Conservation (phyloP, 495 filamentous ascomycete genomes). For the Glarea lozoyensis region DNA sequence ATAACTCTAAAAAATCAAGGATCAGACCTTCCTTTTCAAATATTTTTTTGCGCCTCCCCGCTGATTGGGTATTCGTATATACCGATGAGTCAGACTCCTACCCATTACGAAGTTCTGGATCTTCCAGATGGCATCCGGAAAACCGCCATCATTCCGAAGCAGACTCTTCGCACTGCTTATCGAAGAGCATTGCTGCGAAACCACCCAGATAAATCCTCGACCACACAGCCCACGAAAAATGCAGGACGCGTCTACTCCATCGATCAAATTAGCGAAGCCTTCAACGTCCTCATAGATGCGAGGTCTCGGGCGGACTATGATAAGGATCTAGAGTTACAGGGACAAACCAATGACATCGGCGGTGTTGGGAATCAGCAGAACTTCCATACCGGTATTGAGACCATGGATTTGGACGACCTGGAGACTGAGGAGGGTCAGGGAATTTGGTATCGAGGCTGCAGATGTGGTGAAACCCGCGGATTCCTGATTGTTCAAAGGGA, state of each 20-base stretch:
- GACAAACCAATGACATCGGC: background rate
- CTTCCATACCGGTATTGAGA: constrained; percentile 64
- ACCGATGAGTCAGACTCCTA: constrained; percentile 15
- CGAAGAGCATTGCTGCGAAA: constrained; percentile 65
- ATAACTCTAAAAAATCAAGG: no score
- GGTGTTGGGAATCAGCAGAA: constrained; percentile 13
- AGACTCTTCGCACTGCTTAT: constrained; percentile 62
- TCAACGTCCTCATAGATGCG: constrained; percentile 56
- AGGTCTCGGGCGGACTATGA: constrained; percentile 57
- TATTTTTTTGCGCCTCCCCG: no score
- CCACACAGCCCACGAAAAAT: constrained; percentile 5
- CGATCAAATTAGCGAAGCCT: constrained; percentile 74
- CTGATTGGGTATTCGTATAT: no score
- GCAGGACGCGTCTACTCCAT: constrained; percentile 39
- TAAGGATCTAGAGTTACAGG: constrained; percentile 32
- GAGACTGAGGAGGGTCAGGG: constrained; percentile 38
- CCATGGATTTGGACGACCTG: constrained; percentile 78
- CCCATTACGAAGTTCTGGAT: constrained; percentile 47
- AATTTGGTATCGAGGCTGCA: constrained; percentile 61
- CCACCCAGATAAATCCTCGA: constrained; percentile 65
- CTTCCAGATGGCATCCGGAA: constrained; percentile 28
- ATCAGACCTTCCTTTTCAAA: no score
- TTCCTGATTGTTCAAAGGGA: constrained; percentile 63
- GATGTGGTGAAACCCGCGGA: constrained; percentile 71
- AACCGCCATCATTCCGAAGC: constrained; percentile 15